Percentiles rank a stretch among this genome's conserved stretches.
Conservation (phyloP, 306 rosid species). For the Cercis canadensis region DNA sequence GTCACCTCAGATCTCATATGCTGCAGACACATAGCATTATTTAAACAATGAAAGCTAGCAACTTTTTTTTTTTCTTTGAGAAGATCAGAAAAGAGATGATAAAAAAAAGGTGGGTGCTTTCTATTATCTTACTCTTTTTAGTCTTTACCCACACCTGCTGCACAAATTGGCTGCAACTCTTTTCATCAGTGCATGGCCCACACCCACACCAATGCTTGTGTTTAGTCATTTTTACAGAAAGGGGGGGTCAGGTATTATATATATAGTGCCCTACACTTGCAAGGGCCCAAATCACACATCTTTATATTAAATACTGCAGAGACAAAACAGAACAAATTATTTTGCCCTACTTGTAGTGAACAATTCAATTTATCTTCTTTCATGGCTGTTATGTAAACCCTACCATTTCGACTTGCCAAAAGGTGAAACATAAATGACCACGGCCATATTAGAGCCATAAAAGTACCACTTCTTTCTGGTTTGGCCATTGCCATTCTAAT, state of each 20-base stretch:
- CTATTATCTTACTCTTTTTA: constrained; percentile 32
- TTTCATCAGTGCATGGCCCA: constrained; percentile 14
- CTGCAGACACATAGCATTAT: constrained; percentile 1
- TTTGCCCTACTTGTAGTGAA: background rate
- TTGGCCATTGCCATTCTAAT: background rate
- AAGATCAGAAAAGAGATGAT: constrained; percentile 17
- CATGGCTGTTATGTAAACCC: background rate
- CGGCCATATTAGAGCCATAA: background rate
- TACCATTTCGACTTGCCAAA: constrained; percentile 2
- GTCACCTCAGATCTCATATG: background rate
- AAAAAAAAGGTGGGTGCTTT: constrained; percentile 29
- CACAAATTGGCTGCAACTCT: constrained; percentile 41
- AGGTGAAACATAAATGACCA: constrained; percentile 4
- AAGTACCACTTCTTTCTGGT: background rate
- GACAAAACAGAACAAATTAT: too few relatives aligned
- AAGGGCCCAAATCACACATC: constrained; percentile 31
- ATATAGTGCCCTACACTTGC: constrained; percentile 28
- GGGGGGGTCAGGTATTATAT: constrained; percentile 5
- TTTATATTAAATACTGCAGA: too few relatives aligned
- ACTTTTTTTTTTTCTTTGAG: background rate
- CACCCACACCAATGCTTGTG: constrained; percentile 32
- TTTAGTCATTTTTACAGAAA: constrained; percentile 33
- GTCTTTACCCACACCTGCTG: constrained; percentile 36
- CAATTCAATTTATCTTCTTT: background rate
- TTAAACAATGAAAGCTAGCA: background rate